A percentile compares a stretch with the other conserved stretches of the same genome.
phyloP scores from a whole-genome alignment of 352 stramenopile species.

The Elongisporangium senticosum region DNA sequence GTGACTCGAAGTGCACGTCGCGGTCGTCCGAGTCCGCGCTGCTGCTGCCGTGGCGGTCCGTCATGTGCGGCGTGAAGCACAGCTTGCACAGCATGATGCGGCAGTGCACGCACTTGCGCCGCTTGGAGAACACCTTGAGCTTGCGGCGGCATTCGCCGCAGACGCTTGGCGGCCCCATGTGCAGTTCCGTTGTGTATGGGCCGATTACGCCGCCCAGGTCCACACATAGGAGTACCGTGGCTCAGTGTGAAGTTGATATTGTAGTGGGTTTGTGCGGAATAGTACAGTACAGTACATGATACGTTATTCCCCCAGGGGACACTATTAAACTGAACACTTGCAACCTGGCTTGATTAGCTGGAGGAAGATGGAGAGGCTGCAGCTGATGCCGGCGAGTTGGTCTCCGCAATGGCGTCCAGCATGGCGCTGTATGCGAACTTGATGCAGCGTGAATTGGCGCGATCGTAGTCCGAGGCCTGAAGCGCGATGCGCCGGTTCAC shows the following conservation, averaged over 20 bases:
- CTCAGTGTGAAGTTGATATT: not conserved
- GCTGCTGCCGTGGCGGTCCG: not conserved
- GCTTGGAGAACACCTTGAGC: constrained; percentile 68
- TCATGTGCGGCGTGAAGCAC: constrained; percentile 44
- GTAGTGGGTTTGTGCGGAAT: not conserved
- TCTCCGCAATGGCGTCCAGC: constrained; percentile 4
- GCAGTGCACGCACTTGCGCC: constrained; percentile 70
- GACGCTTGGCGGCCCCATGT: constrained; percentile 33
- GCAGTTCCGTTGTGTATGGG: not conserved
- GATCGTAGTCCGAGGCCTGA: constrained; percentile 47
- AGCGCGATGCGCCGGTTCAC: constrained; percentile 43
- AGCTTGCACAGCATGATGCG: constrained; percentile 46
- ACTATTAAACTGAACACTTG: not conserved
- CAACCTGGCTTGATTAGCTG: not conserved
- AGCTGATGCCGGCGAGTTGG: constrained; percentile 1
- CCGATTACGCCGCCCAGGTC: not conserved
- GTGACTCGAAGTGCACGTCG: not conserved
- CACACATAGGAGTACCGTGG: not conserved
- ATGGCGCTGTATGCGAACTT: constrained; percentile 51
- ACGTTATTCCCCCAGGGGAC: not conserved
- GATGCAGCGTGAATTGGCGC: constrained; percentile 40
- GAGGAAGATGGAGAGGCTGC: not conserved
- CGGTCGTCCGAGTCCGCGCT: constrained; percentile 4
- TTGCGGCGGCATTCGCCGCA: constrained; percentile 71
- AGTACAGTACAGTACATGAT: not conserved